phyloP scores from a whole-genome alignment of 78 protist species.

The Dictyostelium purpureum region DNA sequence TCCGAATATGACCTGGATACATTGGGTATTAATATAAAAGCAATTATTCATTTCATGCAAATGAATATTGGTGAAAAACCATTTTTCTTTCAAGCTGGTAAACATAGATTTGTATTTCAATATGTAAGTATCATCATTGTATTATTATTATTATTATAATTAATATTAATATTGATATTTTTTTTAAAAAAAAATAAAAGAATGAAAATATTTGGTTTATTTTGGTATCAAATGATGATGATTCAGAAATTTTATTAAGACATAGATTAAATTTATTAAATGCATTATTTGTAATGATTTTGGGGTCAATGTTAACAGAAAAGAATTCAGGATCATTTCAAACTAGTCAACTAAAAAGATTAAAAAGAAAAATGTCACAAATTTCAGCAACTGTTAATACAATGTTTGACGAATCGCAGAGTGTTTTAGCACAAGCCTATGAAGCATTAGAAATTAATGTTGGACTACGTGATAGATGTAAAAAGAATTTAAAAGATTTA shows the following conservation, averaged over 20 bases:
- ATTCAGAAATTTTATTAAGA: constrained; percentile 47
- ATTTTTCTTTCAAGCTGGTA: constrained; percentile 37
- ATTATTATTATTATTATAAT: neutral
- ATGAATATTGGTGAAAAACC: constrained; percentile 62
- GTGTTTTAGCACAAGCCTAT: constrained; percentile 48
- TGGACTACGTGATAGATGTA: constrained; percentile 24
- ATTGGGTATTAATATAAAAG: constrained; percentile 2
- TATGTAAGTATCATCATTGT: constrained; percentile 9
- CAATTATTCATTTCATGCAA: constrained; percentile 27
- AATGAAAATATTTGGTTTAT: constrained; percentile 67
- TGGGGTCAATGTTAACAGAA: constrained; percentile 2
- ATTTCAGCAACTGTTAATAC: constrained; percentile 62
- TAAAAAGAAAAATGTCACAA: constrained; percentile 68
- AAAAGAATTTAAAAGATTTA: constrained; percentile 17
- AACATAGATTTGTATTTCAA: constrained; percentile 56
- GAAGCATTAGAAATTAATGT: constrained; percentile 43
- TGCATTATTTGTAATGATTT: constrained; percentile 36
- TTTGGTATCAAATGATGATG: constrained; percentile 70
- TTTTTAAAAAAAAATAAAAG: neutral
- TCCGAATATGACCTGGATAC: constrained; percentile 4
- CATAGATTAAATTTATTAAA: constrained; percentile 34
- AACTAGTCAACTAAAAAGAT: neutral
- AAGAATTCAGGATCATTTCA: neutral
- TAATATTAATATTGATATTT: neutral
- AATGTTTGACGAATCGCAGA: constrained; percentile 70